Percentiles rank a stretch among this genome's conserved stretches.
Evolutionary conservation across 495 filamentous ascomycete genomes (phyloP).

Genomic region (Hypoxylon rickii): DNA sequence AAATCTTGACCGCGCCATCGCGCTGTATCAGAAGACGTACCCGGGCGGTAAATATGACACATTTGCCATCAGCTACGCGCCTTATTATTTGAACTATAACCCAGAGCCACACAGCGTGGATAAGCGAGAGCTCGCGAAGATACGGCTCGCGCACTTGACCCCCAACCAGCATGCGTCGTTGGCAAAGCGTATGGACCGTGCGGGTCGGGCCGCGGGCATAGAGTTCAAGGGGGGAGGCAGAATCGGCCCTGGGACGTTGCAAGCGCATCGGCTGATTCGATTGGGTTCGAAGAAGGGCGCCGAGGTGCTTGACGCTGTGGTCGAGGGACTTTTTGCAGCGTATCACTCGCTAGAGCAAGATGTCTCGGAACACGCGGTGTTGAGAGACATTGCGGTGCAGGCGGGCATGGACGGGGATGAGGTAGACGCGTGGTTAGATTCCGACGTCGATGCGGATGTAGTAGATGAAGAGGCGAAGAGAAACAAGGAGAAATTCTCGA

Average conservation of each 20-base stretch:
- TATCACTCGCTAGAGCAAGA: slow-evolving; percentile 82
- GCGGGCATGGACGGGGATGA: slow-evolving; percentile 66
- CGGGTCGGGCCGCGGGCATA: slow-evolving; percentile 70
- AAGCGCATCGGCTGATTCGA: slow-evolving; percentile 76
- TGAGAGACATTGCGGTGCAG: slow-evolving; percentile 63
- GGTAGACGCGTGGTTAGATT: slow-evolving; percentile 64
- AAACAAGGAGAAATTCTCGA: slow-evolving; percentile 52
- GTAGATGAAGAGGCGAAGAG: slow-evolving; percentile 72
- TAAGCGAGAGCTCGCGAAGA: slow-evolving; percentile 56
- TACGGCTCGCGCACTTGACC: slow-evolving; percentile 4
- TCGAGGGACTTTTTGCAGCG: slow-evolving; percentile 68
- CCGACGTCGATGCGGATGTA: slow-evolving; percentile 65
- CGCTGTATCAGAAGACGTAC: slow-evolving; percentile 60
- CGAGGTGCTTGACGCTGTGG: slow-evolving; percentile 63
- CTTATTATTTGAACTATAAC: slow-evolving; percentile 79
- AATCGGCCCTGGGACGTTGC: slow-evolving; percentile 72
- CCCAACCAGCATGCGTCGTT: slow-evolving; percentile 46
- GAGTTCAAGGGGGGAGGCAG: slow-evolving; percentile 72
- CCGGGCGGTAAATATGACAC: slow-evolving; percentile 64
- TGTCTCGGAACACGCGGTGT: slow-evolving; percentile 66
- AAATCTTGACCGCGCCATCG: slow-evolving; percentile 71
- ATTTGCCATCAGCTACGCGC: slow-evolving; percentile 72
- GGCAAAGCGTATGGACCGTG: slow-evolving; percentile 56
- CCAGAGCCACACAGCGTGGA: slow-evolving; percentile 40
- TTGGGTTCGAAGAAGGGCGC: slow-evolving; percentile 63